phyloP scores from a whole-genome alignment of 495 filamentous ascomycete species.

The Platismatia glauca region DNA sequence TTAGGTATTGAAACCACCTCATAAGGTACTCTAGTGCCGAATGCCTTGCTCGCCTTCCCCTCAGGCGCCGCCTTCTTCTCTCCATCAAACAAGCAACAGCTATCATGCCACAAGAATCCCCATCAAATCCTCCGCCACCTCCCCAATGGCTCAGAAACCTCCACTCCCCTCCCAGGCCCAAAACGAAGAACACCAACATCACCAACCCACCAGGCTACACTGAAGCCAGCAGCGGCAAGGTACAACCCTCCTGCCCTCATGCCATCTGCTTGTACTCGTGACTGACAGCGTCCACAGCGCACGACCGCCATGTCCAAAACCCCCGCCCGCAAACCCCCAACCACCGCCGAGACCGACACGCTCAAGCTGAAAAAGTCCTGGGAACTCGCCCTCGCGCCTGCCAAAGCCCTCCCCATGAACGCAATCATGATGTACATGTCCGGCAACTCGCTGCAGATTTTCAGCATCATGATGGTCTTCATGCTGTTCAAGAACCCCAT shows the following conservation, averaged over 20 bases:
- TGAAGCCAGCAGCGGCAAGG: constrained; percentile 48
- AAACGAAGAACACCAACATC: constrained; percentile 46
- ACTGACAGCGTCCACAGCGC: constrained; percentile 35
- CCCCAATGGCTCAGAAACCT: constrained; percentile 77
- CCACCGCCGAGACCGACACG: constrained; percentile 76
- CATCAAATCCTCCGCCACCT: constrained; percentile 41
- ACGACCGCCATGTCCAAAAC: constrained; percentile 32
- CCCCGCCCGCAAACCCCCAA: constrained; percentile 48
- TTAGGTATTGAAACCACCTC: too few relatives aligned
- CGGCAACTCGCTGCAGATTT: constrained; percentile 95
- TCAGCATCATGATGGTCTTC: constrained; percentile 99
- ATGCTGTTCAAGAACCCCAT: constrained; percentile 98
- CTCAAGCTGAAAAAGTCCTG: constrained; percentile 98
- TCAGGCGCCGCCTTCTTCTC: too few relatives aligned
- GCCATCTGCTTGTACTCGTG: constrained; percentile 10
- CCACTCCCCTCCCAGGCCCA: constrained; percentile 52
- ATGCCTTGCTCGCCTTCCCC: too few relatives aligned
- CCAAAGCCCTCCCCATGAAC: constrained; percentile 95
- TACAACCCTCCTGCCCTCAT: constrained; percentile 24
- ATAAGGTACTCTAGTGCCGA: too few relatives aligned
- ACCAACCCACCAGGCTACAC: constrained; percentile 88
- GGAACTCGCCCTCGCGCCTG: constrained; percentile 90
- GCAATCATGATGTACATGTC: constrained; percentile 99
- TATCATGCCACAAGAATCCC: not conserved
- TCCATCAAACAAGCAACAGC: not conserved